Percentiles rank a stretch among this genome's conserved stretches.
Evolutionary conservation across 768 basidiomycete genomes (phyloP).

Genomic region (Trametes meyenii): DNA sequence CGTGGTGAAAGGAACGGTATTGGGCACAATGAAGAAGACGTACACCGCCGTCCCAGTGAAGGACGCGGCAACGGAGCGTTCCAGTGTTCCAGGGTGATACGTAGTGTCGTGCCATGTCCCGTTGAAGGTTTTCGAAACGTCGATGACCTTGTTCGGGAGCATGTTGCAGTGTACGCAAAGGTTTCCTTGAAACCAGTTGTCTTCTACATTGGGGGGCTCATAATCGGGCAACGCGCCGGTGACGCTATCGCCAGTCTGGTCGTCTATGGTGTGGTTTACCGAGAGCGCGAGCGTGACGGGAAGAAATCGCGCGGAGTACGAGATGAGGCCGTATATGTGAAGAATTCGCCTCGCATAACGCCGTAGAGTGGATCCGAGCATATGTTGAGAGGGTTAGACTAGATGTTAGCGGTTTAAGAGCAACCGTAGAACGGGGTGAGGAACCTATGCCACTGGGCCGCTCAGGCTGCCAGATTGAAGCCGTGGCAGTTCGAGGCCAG

Average conservation of each 20-base stretch:
- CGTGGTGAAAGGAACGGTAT: slow-evolving; percentile 5
- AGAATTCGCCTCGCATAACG: background rate
- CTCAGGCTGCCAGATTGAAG: no score
- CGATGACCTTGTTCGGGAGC: background rate
- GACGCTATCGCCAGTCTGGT: background rate
- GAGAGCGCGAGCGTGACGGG: background rate
- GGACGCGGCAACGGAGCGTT: background rate
- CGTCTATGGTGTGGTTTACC: background rate
- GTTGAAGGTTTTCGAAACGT: background rate
- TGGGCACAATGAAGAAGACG: slow-evolving; percentile 8
- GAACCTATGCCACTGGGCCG: no score
- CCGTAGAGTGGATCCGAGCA: no score
- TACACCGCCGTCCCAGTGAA: slow-evolving; percentile 20
- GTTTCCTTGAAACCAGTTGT: background rate
- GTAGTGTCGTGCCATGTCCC: slow-evolving; percentile 2
- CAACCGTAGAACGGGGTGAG: no score
- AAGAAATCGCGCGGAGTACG: background rate
- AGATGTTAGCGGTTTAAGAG: no score
- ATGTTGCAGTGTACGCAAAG: background rate
- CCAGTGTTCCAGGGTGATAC: background rate
- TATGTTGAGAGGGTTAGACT: no score
- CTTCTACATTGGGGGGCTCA: background rate
- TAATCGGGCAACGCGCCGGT: background rate
- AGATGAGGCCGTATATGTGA: background rate
- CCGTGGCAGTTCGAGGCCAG: no score